Percentiles rank a stretch among this genome's conserved stretches.
phyloP scores from a whole-genome alignment of 257 asterid species.

The Jacaranda mimosifolia region DNA sequence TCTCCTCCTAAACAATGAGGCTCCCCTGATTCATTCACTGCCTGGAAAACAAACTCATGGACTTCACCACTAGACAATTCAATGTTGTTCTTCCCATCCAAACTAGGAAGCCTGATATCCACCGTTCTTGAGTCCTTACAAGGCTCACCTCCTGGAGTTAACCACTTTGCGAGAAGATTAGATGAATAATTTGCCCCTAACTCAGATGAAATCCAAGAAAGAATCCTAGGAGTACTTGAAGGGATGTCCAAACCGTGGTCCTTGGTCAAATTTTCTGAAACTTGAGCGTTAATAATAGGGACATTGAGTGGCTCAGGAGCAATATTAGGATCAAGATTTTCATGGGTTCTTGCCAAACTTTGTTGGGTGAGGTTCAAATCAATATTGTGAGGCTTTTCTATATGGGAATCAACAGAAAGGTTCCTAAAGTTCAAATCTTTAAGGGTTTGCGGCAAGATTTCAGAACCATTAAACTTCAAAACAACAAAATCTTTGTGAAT shows the following conservation, averaged over 20 bases:
- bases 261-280: constrained; percentile 30
- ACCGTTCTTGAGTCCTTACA: constrained; percentile 72
- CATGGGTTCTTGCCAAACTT: constrained; percentile 39
- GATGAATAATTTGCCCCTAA: constrained; percentile 71
- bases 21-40: constrained; percentile 75
- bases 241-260: constrained; percentile 6
- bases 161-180: constrained; percentile 56
- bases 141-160: constrained; percentile 64
- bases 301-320: constrained; percentile 33
- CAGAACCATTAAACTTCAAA: constrained; percentile 46
- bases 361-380: constrained; percentile 44
- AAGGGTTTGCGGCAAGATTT: constrained; percentile 12
- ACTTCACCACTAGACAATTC: constrained; percentile 65
- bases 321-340: constrained; percentile 31
- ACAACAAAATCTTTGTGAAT: constrained; percentile 53
- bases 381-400: constrained; percentile 22
- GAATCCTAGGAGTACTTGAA: constrained; percentile 24
- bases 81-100: constrained; percentile 51
- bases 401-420: constrained; percentile 32
- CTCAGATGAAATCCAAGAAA: constrained; percentile 70
- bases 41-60: constrained; percentile 71
- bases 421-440: constrained; percentile 53
- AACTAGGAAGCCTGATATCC: constrained; percentile 50
- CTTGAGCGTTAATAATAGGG: constrained; percentile 40
- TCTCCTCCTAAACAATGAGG: constrained; percentile 84